A percentile compares a stretch with the other conserved stretches of the same genome.
Evolutionary conservation across 179 eudicot genomes (phyloP).

Genomic region (Carnegiea gigantea): DNA sequence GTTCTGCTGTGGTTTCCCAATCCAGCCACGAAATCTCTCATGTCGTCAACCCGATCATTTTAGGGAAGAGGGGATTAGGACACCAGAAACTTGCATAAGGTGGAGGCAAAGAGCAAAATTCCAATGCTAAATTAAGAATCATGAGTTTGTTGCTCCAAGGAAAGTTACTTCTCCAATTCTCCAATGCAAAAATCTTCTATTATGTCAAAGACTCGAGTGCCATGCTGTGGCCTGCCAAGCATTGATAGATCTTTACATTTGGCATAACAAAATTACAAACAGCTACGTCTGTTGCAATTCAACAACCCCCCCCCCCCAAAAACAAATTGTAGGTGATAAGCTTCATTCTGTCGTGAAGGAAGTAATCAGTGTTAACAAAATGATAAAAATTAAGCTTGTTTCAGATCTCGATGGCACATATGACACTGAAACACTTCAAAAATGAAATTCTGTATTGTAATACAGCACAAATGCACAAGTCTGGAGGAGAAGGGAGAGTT

Average conservation of each 20-base stretch:
- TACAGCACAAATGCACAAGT: too few relatives aligned
- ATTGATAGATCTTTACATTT: neutral
- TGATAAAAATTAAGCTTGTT: too few relatives aligned
- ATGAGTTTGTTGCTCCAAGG: neutral
- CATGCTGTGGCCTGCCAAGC: constrained; percentile 85
- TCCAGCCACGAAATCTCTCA: neutral
- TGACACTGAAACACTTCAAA: too few relatives aligned
- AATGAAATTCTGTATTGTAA: neutral
- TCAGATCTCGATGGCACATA: too few relatives aligned
- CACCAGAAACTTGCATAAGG: neutral
- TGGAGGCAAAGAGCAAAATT: neutral
- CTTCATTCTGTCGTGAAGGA: neutral
- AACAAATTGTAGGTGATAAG: neutral
- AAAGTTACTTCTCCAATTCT: constrained; percentile 51
- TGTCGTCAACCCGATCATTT: too few relatives aligned
- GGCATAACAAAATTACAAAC: neutral
- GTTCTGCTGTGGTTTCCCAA: neutral
- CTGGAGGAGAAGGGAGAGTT: neutral
- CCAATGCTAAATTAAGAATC: neutral
- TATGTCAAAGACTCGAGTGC: constrained; percentile 84
- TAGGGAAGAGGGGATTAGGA: neutral
- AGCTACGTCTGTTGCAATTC: neutral
- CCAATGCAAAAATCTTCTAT: constrained; percentile 89
- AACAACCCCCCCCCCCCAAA: too few relatives aligned
- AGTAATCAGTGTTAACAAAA: neutral